phyloP scores from a whole-genome alignment of 805 yeast genomes.

The Candida schatavii region DNA sequence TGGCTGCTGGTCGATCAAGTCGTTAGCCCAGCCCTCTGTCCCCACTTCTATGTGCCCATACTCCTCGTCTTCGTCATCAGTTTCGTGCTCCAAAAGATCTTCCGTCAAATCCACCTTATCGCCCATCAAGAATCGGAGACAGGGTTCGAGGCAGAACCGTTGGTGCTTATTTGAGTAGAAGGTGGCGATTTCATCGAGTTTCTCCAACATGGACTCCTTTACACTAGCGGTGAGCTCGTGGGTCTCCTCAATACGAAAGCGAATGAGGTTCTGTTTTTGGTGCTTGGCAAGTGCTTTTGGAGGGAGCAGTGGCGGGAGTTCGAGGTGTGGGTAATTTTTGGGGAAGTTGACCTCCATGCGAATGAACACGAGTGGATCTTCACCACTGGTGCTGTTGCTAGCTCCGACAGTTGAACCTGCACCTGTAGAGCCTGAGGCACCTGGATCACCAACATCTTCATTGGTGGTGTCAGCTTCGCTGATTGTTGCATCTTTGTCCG shows the following conservation, averaged over 20 bases:
- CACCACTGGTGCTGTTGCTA: neutral
- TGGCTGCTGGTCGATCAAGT: constrained; percentile 37
- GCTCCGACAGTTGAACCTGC: neutral
- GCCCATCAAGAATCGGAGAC: constrained; percentile 76
- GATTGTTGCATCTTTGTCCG: neutral
- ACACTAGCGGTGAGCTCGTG: constrained; percentile 56
- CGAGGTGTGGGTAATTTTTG: constrained; percentile 60
- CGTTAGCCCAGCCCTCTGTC: constrained; percentile 43
- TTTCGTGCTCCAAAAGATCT: constrained; percentile 19
- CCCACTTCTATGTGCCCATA: constrained; percentile 31
- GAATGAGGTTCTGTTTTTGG: constrained; percentile 23
- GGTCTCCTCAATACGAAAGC: constrained; percentile 73
- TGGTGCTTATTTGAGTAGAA: constrained; percentile 53
- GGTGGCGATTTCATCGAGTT: constrained; percentile 53
- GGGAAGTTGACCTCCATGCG: constrained; percentile 74
- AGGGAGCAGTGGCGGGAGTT: constrained; percentile 13
- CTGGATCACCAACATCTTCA: neutral
- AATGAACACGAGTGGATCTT: constrained; percentile 51
- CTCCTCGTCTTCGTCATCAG: constrained; percentile 22
- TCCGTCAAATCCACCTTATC: constrained; percentile 56
- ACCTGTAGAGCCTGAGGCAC: neutral
- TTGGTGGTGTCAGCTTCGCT: constrained; percentile 1
- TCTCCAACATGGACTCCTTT: constrained; percentile 48
- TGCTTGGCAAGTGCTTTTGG: constrained; percentile 7
- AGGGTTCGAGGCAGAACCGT: constrained; percentile 74